Evolutionary conservation across 805 yeast genomes (phyloP), one percentile per base, ranked within the genome.

Genomic region (Metschnikowia arizonensis): DNA sequence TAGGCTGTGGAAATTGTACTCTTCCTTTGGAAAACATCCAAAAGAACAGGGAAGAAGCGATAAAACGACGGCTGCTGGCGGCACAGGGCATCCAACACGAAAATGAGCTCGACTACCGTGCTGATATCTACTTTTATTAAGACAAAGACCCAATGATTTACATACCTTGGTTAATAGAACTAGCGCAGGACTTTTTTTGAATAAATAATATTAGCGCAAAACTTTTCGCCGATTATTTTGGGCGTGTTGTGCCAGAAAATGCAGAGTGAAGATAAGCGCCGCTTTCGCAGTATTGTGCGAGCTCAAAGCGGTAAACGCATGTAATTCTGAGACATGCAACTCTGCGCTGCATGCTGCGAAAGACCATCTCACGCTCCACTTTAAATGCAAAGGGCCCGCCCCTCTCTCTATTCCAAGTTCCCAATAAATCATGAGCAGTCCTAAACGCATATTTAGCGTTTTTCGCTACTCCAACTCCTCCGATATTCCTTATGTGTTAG

Each of bases 1-100:
- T 61, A 26, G 62, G 65, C 7, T 54, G 59, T 29, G 65, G 65
- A 5, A 56, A 41, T 42, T 37, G 52, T 19, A 35, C 38, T 10
- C 23, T 42, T 3, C 52, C 52, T 4, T 44, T 49, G n/a, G 44
- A 30, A 1, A 45, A 48, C 9, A 42, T 43, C 8, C 17, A 37
- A 14, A 41, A 44, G 32, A 45, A 46, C 33, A 30, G 45, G n/a
- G 33, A 23, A 3, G 9, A 14, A n/a, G 43, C 54, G 15, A 39
- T 36, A 15, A 32, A 39, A 10, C 31, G 49, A 14, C 33, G 33
- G 8, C 29, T 25, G 8, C 31, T 34, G 18, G 42, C 38, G 12
- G 26, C 45, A 1, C 31, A 25, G 19, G 35, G n/a, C 17, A 7
- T 30, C 15, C 40, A 30, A 11, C 33, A 42, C 18, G 25, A 38